These are phyloP conservation scores for Candida nanaspora DNA, from an alignment of 805 yeast species.

Conservation along the genomic window DNA sequence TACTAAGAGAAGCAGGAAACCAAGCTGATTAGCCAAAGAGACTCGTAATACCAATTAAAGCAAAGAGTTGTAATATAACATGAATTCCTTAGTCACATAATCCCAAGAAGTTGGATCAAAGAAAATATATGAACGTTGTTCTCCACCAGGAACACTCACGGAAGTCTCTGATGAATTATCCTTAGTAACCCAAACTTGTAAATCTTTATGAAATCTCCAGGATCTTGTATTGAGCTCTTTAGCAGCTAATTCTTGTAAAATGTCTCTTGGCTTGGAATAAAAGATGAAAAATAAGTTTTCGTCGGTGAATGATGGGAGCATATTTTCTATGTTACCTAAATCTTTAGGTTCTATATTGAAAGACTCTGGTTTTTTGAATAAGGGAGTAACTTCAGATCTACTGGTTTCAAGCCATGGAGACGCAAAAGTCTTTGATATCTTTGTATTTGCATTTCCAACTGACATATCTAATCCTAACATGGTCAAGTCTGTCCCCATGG, in stretches of 20 bases:
- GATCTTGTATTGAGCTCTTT: slow-evolving; percentile 84
- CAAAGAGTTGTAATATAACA: slow-evolving; percentile 41
- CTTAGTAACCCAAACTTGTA: slow-evolving; percentile 95
- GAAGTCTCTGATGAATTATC: slow-evolving; percentile 87
- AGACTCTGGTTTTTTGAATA: slow-evolving; percentile 56
- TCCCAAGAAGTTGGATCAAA: slow-evolving; percentile 97
- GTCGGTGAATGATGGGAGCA: slow-evolving; percentile 65
- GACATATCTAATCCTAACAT: slow-evolving; percentile 58
- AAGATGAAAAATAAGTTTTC: slow-evolving; percentile 91
- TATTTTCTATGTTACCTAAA: slow-evolving; percentile 20
- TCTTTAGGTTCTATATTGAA: slow-evolving; percentile 27
- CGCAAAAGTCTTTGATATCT: slow-evolving; percentile 59
- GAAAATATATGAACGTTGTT: slow-evolving; percentile 87
- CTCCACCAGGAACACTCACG: slow-evolving; percentile 73
- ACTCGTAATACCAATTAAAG: slow-evolving; percentile 9
- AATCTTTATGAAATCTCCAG: slow-evolving; percentile 95
- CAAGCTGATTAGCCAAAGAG: no score
- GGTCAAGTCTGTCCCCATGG: slow-evolving; percentile 69
- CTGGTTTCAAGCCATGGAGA: slow-evolving; percentile 96
- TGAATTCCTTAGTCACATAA: slow-evolving; percentile 68
- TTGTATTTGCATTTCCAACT: slow-evolving; percentile 28
- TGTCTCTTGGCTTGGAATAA: slow-evolving; percentile 88
- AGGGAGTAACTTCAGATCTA: slow-evolving; percentile 84
- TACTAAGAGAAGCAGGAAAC: no score
- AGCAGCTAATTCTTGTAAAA: slow-evolving; percentile 89